These are phyloP conservation scores for Gentiana macrophylla DNA, from an alignment of 257 asterid species.

Conservation along the genomic window DNA sequence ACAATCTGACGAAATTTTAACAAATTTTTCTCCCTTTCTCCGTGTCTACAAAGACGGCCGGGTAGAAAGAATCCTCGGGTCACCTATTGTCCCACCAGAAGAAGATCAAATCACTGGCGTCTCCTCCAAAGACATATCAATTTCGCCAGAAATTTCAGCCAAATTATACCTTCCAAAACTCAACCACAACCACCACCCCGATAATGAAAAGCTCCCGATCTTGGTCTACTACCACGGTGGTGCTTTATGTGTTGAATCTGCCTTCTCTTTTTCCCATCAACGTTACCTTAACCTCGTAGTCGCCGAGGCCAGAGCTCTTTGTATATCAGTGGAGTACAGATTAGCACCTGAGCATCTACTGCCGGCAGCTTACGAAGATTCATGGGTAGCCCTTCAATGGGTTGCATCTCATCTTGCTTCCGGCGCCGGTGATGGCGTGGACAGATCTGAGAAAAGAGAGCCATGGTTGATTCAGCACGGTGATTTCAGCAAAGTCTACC, in stretches of 20 bases:
- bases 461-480: constrained; percentile 30
- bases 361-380: constrained; percentile 39
- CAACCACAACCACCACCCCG: not conserved
- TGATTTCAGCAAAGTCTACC: constrained; percentile 20
- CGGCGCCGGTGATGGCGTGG: not conserved
- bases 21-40: constrained; percentile 13
- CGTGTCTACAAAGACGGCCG: constrained; percentile 24
- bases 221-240: constrained; percentile 24
- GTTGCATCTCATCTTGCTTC: constrained; percentile 11
- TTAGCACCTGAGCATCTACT: constrained; percentile 46
- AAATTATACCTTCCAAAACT: constrained; percentile 22
- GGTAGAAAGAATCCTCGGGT: constrained; percentile 15
- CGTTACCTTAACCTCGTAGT: constrained; percentile 12
- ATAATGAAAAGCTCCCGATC: constrained; percentile 25
- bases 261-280: constrained; percentile 18
- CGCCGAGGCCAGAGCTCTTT: constrained; percentile 8
- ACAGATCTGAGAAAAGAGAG: constrained; percentile 1
- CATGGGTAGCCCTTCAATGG: constrained; percentile 30
- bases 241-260: constrained; percentile 21
- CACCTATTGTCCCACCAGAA: constrained; percentile 17
- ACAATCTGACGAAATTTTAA: too few species aligned
- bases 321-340: constrained; percentile 26
- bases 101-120: constrained; percentile 17
- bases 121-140: constrained; percentile 21
- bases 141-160: constrained; percentile 20